Evolutionary conservation across 208 protist genomes (phyloP).

Genomic region (Leishmania gerbilli): DNA sequence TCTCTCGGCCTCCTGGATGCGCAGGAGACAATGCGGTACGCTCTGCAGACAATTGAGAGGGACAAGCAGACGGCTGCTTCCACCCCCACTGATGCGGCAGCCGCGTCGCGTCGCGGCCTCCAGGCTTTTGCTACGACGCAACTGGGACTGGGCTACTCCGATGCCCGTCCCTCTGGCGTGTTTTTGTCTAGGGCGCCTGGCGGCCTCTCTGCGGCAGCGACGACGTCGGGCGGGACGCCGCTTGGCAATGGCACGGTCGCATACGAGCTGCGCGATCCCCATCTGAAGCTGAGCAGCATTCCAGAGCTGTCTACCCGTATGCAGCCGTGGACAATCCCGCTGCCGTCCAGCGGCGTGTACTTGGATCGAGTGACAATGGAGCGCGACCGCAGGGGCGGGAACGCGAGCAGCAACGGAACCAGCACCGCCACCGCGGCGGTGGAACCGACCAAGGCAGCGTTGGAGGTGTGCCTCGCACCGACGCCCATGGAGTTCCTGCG

Average conservation of each 20-base stretch:
- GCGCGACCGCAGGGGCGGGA: slow-evolving; percentile 28
- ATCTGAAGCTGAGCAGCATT: slow-evolving; percentile 46
- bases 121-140: slow-evolving; percentile 1
- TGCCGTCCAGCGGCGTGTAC: slow-evolving; percentile 41
- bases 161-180: slow-evolving; percentile 7
- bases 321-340: slow-evolving; percentile 59
- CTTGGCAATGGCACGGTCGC: slow-evolving; percentile 18
- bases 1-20: slow-evolving; percentile 31
- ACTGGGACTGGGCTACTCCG: background rate
- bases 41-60: slow-evolving; percentile 19
- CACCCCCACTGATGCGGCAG: background rate
- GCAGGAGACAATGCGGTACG: slow-evolving; percentile 27
- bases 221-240: background rate
- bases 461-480: slow-evolving; percentile 65
- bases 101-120: background rate
- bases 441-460: slow-evolving; percentile 15
- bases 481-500: slow-evolving; percentile 58
- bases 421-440: background rate
- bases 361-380: slow-evolving; percentile 67
- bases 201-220: background rate
- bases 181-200: slow-evolving; percentile 24
- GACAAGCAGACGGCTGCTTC: slow-evolving; percentile 9
- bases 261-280: slow-evolving; percentile 35
- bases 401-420: background rate
- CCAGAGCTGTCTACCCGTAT: slow-evolving; percentile 43